Conservation (phyloP, 2,329 filamentous ascomycete species). For the Penicillium sp. region DNA sequence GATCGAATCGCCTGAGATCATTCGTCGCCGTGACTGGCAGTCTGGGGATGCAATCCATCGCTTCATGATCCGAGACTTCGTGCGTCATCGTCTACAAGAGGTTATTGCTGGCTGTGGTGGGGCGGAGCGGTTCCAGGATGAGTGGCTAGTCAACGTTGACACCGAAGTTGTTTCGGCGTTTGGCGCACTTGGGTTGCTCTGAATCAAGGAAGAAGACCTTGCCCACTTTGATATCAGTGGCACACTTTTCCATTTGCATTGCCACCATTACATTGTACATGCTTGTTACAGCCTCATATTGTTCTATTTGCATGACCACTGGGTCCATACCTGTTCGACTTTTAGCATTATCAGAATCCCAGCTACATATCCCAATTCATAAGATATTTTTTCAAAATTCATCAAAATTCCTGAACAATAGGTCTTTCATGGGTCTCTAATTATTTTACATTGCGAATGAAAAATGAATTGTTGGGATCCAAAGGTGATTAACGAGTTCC, state of each 20-base stretch:
- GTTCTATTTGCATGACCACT: not conserved
- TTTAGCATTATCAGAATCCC: not conserved
- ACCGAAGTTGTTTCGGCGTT: slow-evolving; percentile 43
- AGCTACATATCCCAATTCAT: slow-evolving; percentile 25
- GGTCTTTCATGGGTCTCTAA: not conserved
- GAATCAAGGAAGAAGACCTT: not conserved
- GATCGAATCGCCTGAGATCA: slow-evolving; percentile 43
- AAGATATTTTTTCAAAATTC: not conserved
- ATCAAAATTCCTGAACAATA: not conserved
- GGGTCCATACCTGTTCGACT: not conserved
- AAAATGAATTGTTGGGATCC: not conserved
- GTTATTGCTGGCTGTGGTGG: slow-evolving; percentile 44
- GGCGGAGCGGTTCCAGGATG: slow-evolving; percentile 42
- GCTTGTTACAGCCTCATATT: not conserved
- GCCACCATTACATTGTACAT: not conserved
- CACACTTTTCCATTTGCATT: not conserved
- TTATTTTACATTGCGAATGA: not conserved
- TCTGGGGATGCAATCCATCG: slow-evolving; percentile 44
- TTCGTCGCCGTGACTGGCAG: slow-evolving; percentile 43
- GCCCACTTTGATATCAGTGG: not conserved
- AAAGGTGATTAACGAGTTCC: not conserved
- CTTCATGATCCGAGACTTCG: slow-evolving; percentile 47
- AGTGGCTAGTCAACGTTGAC: slow-evolving; percentile 48
- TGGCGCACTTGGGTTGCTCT: slow-evolving; percentile 39
- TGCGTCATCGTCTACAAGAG: slow-evolving; percentile 43